Percentiles rank a stretch among this genome's conserved stretches.
Evolutionary conservation across 2,329 filamentous ascomycete species (phyloP).

Genomic region (Fusarium subglutinans): DNA sequence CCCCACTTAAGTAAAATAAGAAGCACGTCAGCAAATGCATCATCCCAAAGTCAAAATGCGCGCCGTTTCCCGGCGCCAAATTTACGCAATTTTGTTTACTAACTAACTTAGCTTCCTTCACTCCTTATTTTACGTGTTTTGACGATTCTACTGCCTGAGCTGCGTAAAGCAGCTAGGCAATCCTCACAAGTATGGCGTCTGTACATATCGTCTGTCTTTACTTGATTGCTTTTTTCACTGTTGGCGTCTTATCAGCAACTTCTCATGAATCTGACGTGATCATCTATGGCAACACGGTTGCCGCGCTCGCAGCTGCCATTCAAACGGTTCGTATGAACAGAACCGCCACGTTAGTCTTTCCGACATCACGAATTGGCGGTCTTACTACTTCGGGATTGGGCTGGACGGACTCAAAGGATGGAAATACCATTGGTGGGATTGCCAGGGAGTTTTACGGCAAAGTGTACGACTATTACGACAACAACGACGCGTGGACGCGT

Average conservation of each 20-base stretch:
- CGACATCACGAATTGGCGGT: conserved; percentile 19
- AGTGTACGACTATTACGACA: conserved; percentile 23
- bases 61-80: background rate
- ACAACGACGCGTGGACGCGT: background rate
- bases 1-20: background rate
- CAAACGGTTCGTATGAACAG: conserved; percentile 33
- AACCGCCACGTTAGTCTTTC: conserved; percentile 21
- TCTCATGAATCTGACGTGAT: conserved; percentile 25
- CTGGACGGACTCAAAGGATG: conserved; percentile 30
- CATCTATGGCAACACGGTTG: conserved; percentile 35
- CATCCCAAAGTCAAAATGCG: background rate
- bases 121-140: background rate
- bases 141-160: background rate
- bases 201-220: background rate
- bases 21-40: background rate
- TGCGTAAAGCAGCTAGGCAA: background rate
- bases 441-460: conserved; percentile 25
- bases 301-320: conserved; percentile 27
- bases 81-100: background rate
- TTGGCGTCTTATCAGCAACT: background rate
- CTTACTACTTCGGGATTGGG: conserved; percentile 29
- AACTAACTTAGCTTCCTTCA: no score
- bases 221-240: background rate
- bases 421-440: conserved; percentile 25
- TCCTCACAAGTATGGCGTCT: background rate